Percentiles rank a stretch among this genome's conserved stretches.
Conservation (phyloP, 805 yeast genomes). For the Isabelozyma gotoi region DNA sequence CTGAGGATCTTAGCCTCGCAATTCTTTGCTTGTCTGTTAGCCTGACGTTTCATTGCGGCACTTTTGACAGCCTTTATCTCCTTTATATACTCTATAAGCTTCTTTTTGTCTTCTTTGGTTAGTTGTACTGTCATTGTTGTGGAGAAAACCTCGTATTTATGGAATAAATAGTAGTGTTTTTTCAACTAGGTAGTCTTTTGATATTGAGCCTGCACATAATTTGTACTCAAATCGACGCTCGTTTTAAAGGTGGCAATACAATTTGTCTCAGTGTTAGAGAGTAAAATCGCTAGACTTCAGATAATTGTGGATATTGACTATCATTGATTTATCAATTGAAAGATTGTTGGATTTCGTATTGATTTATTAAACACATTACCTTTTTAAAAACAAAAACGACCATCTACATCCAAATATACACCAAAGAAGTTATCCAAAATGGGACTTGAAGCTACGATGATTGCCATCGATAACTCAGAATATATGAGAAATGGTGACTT, state of each 20-base stretch:
- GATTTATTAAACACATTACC: no score
- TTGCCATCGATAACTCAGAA: constrained; percentile 94
- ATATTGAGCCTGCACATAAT: not conserved
- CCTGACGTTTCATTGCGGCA: constrained; percentile 21
- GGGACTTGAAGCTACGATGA: constrained; percentile 96
- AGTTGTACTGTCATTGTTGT: constrained; percentile 7
- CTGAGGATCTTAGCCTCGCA: constrained; percentile 39
- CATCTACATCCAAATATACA: not conserved
- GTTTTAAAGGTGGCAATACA: not conserved
- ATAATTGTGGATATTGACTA: no score
- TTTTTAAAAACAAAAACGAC: no score
- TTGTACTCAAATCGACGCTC: not conserved
- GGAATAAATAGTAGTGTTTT: not conserved
- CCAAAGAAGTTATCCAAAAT: constrained; percentile 35
- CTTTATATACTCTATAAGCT: constrained; percentile 29
- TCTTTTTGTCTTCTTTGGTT: constrained; percentile 36
- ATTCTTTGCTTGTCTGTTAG: constrained; percentile 19
- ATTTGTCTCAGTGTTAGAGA: no score
- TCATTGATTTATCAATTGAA: no score
- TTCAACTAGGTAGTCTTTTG: not conserved
- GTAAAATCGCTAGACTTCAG: no score
- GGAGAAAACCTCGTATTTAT: no score
- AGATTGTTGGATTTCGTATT: no score
- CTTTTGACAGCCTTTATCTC: constrained; percentile 18
- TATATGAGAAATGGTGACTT: constrained; percentile 95